phyloP scores from a whole-genome alignment of 2,329 filamentous ascomycete species.

The Pseudopithomyces maydicus region DNA sequence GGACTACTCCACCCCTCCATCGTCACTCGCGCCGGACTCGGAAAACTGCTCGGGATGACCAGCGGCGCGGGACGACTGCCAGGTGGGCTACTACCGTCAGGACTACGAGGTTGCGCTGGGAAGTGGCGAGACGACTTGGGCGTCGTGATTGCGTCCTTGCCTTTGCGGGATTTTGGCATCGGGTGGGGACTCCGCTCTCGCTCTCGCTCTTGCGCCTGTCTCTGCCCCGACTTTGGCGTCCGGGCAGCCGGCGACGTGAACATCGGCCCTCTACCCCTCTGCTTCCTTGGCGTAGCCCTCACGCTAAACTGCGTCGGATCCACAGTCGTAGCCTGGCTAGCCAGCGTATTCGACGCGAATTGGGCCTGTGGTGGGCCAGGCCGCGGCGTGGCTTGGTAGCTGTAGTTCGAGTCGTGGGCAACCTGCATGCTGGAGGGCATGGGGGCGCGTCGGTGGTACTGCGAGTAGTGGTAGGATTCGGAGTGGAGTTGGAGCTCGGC shows the following conservation, averaged over 20 bases:
- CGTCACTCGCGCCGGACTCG: constrained; percentile 29
- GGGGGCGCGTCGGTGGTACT: constrained; percentile 25
- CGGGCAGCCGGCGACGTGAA: constrained; percentile 15
- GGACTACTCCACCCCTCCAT: constrained; percentile 35
- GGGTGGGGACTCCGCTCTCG: constrained; percentile 18
- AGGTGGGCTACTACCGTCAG: too few relatives aligned
- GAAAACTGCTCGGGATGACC: constrained; percentile 42
- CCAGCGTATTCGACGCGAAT: constrained; percentile 9
- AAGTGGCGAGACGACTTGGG: constrained; percentile 13
- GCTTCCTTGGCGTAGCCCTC: constrained; percentile 14
- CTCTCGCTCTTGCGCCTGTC: too few relatives aligned
- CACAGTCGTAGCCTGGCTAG: constrained; percentile 42
- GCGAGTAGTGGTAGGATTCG: constrained; percentile 40
- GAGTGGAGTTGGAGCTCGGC: constrained; percentile 40
- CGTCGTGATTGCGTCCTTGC: constrained; percentile 11
- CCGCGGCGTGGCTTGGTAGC: constrained; percentile 30
- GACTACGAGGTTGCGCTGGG: background rate
- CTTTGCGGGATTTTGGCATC: constrained; percentile 24
- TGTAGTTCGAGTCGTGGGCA: constrained; percentile 24
- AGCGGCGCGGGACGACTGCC: constrained; percentile 34
- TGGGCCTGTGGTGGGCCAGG: constrained; percentile 3
- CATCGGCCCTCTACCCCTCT: background rate
- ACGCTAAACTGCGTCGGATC: constrained; percentile 20
- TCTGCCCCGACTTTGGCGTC: constrained; percentile 18
- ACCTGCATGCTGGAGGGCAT: constrained; percentile 37